Evolutionary conservation across 2,329 filamentous ascomycete genomes (phyloP).

Genomic region (Penicillium sp.): DNA sequence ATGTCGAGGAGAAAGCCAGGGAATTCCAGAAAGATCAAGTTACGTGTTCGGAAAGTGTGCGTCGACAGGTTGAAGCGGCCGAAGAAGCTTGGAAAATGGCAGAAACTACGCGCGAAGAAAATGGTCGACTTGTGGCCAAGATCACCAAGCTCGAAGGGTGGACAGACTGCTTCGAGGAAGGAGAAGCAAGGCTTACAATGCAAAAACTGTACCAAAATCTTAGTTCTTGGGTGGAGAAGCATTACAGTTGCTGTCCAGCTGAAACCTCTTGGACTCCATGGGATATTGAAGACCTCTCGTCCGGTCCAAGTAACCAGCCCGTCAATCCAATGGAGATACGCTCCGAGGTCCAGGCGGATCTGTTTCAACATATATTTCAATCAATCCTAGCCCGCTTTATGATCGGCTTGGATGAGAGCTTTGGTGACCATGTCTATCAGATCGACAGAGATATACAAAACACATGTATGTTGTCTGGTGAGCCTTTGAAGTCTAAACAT

Average conservation of each 20-base stretch:
- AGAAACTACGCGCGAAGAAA: not conserved
- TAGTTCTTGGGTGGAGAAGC: constrained; percentile 11
- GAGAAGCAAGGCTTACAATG: constrained; percentile 9
- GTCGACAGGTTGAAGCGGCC: constrained; percentile 2
- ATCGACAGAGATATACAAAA: constrained; percentile 5
- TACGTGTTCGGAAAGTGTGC: constrained; percentile 3
- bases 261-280: not conserved
- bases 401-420: not conserved
- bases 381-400: constrained; percentile 2
- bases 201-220: constrained; percentile 8
- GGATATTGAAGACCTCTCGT: not conserved
- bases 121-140: not conserved
- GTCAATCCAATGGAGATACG: not conserved
- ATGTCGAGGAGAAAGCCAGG: not conserved
- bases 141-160: constrained; percentile 5
- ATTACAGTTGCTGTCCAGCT: not conserved
- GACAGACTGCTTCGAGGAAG: constrained; percentile 11
- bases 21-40: not conserved
- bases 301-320: not conserved
- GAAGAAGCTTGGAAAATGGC: not conserved
- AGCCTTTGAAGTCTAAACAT: not conserved
- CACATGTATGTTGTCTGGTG: constrained; percentile 4
- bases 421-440: not conserved
- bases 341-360: not conserved
- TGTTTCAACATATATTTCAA: constrained; percentile 4